A percentile compares a stretch with the other conserved stretches of the same genome.
These are phyloP conservation scores for Cyamopsis tetragonoloba DNA, from an alignment of 306 rosid species.

Conservation along the genomic window DNA sequence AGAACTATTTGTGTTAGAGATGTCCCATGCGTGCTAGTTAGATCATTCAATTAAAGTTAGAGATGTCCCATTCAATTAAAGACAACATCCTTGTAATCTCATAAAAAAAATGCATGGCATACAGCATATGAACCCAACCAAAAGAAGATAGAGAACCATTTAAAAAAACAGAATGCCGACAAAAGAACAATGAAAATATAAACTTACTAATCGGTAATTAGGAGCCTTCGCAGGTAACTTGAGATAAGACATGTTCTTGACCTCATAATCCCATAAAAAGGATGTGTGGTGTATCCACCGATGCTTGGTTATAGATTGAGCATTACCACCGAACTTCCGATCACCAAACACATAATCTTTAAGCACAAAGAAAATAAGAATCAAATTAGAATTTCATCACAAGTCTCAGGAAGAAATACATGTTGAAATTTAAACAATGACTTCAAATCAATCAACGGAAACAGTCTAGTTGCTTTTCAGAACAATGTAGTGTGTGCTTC, in stretches of 20 bases:
- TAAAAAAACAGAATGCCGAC: neutral
- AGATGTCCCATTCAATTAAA: no score
- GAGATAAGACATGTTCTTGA: constrained; percentile 80
- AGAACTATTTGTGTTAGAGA: neutral
- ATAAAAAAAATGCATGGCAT: neutral
- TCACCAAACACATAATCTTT: constrained; percentile 84
- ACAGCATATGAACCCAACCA: neutral
- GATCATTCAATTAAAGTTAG: neutral
- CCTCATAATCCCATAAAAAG: constrained; percentile 84
- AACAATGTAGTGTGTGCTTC: neutral
- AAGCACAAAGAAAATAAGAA: constrained; percentile 21
- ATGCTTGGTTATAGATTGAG: constrained; percentile 83
- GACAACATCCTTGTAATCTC: neutral
- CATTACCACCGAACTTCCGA: constrained; percentile 92
- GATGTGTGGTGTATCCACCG: constrained; percentile 98
- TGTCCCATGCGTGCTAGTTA: neutral
- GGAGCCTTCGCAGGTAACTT: constrained; percentile 76
- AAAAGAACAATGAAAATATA: neutral
- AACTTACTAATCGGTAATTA: constrained; percentile 63
- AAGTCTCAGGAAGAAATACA: neutral
- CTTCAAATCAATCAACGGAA: neutral
- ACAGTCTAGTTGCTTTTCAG: neutral
- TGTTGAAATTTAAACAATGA: neutral
- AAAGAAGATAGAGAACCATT: neutral
- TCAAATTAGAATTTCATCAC: constrained; percentile 14